Conservation (phyloP, 1,284 basidiomycete species). For the Xerocomus nothofagi region DNA sequence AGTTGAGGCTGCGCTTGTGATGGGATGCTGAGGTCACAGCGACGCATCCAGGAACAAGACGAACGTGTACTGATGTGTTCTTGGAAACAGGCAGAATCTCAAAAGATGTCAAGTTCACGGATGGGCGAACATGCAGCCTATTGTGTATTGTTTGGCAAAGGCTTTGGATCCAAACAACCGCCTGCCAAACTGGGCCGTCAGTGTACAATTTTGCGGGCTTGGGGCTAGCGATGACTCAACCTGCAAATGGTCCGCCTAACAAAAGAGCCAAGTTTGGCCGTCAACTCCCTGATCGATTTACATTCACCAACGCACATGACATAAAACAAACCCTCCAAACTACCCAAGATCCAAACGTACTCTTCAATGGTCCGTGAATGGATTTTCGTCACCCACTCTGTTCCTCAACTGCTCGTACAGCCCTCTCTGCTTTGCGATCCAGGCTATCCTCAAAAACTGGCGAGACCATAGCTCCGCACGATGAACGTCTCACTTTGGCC, state of each 20-base stretch:
- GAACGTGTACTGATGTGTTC: no score
- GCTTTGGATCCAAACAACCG: conserved; percentile 31
- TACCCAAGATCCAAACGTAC: conserved; percentile 18
- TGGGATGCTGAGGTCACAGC: no score
- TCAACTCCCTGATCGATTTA: not conserved
- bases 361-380: conserved; percentile 28
- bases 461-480: conserved; percentile 42
- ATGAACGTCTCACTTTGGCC: conserved; percentile 57
- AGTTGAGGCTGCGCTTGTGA: no score
- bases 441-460: conserved; percentile 26
- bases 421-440: conserved; percentile 43
- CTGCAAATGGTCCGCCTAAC: not conserved
- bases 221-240: conserved; percentile 12
- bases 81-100: no score
- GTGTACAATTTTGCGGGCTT: not conserved
- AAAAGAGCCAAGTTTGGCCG: conserved; percentile 18
- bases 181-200: no score
- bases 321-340: conserved; percentile 22
- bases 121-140: no score
- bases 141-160: conserved; percentile 22
- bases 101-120: no score
- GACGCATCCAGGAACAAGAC: no score
- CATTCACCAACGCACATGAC: conserved; percentile 25
- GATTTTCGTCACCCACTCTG: not conserved
- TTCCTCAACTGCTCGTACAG: conserved; percentile 31